Evolutionary conservation across 306 rosid species (phyloP).

Genomic region (Sicyos baderoa): DNA sequence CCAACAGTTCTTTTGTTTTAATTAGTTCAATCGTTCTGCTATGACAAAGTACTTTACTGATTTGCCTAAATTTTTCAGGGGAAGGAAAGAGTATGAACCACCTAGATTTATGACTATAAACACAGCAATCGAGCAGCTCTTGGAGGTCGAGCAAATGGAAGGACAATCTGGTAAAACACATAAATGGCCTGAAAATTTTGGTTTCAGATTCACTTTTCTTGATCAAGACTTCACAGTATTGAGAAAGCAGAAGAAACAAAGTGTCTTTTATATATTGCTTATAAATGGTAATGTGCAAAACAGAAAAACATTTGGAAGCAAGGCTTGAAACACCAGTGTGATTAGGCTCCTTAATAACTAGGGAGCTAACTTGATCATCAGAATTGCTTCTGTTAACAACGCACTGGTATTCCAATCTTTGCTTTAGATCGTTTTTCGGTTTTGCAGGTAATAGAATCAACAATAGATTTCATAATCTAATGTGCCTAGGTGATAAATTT

Average conservation of each 20-base stretch:
- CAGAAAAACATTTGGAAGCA: background rate
- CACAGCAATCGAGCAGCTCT: constrained; percentile 78
- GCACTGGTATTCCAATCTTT: background rate
- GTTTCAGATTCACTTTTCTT: background rate
- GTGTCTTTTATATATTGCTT: background rate
- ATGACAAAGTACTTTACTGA: background rate
- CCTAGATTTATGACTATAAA: constrained; percentile 79
- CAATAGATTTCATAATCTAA: background rate
- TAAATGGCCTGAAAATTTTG: background rate
- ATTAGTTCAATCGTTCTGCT: constrained; percentile 4
- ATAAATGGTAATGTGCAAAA: background rate
- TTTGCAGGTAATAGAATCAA: background rate
- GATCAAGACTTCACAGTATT: background rate
- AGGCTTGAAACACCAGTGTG: background rate
- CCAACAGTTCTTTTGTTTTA: background rate
- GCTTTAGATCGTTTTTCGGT: background rate
- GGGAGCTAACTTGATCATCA: background rate
- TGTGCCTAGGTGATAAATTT: background rate
- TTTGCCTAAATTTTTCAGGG: constrained; percentile 41
- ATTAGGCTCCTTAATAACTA: background rate
- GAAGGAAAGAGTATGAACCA: constrained; percentile 74
- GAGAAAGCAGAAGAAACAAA: background rate
- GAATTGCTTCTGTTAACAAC: background rate
- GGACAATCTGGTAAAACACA: constrained; percentile 51
- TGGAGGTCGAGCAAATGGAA: constrained; percentile 59